Evolutionary conservation across 495 filamentous ascomycete species (phyloP).

Genomic region (Aspergillus egyptiacus): DNA sequence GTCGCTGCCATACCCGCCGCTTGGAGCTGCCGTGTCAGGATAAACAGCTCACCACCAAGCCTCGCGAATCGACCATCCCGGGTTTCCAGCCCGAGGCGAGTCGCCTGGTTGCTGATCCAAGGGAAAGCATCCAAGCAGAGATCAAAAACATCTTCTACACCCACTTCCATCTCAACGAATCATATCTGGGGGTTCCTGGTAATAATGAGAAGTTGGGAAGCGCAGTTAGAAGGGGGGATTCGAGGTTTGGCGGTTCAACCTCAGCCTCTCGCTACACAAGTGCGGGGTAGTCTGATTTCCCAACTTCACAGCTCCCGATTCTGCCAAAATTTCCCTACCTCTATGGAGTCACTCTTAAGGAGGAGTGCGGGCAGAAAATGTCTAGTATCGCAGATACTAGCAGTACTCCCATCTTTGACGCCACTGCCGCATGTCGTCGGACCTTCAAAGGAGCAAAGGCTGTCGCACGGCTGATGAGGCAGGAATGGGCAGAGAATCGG

Average conservation of each 20-base stretch:
- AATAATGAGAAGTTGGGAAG: neutral
- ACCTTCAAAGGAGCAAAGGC: neutral
- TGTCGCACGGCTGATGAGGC: neutral
- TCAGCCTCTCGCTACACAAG: too few species aligned
- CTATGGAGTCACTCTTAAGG: too few species aligned
- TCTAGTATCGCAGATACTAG: too few species aligned
- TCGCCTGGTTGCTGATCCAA: conserved; percentile 7
- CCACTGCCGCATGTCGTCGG: neutral
- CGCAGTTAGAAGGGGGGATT: too few species aligned
- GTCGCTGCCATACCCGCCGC: neutral
- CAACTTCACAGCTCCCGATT: too few species aligned
- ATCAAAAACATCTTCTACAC: neutral
- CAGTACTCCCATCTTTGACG: neutral
- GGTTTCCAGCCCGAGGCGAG: neutral
- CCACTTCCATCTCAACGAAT: too few species aligned
- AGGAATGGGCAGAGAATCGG: conserved; percentile 18
- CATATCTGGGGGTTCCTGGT: too few species aligned
- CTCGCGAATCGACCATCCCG: neutral
- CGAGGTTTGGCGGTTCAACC: too few species aligned
- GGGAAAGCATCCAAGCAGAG: neutral
- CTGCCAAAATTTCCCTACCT: too few species aligned
- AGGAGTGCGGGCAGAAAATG: neutral
- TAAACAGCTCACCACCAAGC: conserved; percentile 6
- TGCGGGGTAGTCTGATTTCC: too few species aligned
- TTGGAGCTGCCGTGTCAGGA: neutral